These are phyloP conservation scores for Yueomyces sp. DNA, from an alignment of 805 yeast species.

Conservation along the genomic window DNA sequence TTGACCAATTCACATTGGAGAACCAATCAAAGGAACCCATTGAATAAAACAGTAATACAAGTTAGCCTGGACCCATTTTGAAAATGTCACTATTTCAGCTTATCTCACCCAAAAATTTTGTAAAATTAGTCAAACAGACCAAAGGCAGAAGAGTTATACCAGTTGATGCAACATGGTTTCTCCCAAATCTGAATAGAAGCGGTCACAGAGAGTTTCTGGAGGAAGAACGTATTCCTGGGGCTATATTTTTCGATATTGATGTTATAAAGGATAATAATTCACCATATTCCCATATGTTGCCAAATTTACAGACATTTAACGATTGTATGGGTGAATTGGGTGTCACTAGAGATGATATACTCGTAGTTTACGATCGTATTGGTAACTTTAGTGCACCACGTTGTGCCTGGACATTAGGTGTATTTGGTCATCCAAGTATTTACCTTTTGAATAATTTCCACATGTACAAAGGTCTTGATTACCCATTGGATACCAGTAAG, in stretches of 20 bases:
- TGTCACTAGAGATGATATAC: conserved; percentile 36
- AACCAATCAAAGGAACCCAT: no score
- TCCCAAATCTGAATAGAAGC: conserved; percentile 59
- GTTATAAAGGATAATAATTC: conserved; percentile 44
- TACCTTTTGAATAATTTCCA: conserved; percentile 58
- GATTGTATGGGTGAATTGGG: conserved; percentile 42
- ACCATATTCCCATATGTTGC: conserved; percentile 85
- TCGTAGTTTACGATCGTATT: conserved; percentile 73
- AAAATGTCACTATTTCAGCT: conserved; percentile 17
- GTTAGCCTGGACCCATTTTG: no score
- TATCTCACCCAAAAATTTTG: conserved; percentile 17
- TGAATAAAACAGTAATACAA: no score
- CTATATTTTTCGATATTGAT: conserved; percentile 73
- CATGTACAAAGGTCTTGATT: conserved; percentile 33
- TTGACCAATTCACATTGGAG: no score
- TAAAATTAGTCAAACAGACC: conserved; percentile 8
- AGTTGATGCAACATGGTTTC: conserved; percentile 84
- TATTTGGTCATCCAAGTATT: conserved; percentile 65
- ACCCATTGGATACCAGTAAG: conserved; percentile 29
- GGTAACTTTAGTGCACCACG: conserved; percentile 86
- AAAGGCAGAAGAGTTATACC: conserved; percentile 32
- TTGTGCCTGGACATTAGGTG: conserved; percentile 78
- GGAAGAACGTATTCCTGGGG: conserved; percentile 44
- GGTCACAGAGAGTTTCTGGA: conserved; percentile 44
- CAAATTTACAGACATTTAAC: conserved; percentile 44